Evolutionary conservation across 305 asterid species (phyloP).

Genomic region (Euphrasia arctica): DNA sequence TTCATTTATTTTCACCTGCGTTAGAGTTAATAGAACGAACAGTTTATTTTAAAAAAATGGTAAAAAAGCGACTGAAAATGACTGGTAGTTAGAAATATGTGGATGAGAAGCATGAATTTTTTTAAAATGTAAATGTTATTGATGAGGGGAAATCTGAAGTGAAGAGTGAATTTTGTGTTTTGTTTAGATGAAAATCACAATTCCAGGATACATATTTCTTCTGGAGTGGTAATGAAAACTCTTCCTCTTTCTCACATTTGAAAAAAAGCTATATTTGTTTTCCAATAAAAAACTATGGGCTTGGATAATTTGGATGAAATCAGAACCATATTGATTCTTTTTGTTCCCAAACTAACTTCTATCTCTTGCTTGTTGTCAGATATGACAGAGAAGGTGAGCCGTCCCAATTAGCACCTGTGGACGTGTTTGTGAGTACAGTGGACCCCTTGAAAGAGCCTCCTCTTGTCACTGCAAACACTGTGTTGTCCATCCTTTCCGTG

Average conservation of each 20-base stretch:
- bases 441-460: constrained; percentile 85
- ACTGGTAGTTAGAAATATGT: no score
- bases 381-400: constrained; percentile 73
- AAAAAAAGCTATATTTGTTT: neutral
- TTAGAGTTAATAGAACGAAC: no score
- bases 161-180: no score
- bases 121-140: no score
- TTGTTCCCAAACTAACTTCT: neutral
- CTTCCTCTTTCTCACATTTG: neutral
- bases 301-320: neutral
- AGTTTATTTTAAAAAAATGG: no score
- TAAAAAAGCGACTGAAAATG: no score
- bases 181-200: no score
- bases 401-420: constrained; percentile 57
- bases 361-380: constrained; percentile 30
- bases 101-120: no score
- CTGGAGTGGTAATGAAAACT: no score
- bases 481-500: constrained; percentile 64
- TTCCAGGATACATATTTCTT: no score
- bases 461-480: constrained; percentile 68
- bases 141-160: no score
- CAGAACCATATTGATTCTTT: constrained; percentile 6
- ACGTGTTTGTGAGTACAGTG: constrained; percentile 76
- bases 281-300: neutral
- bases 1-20: no score